phyloP scores from a whole-genome alignment of 176 grass and related monocot genomes.

The Melocanna baccifera region DNA sequence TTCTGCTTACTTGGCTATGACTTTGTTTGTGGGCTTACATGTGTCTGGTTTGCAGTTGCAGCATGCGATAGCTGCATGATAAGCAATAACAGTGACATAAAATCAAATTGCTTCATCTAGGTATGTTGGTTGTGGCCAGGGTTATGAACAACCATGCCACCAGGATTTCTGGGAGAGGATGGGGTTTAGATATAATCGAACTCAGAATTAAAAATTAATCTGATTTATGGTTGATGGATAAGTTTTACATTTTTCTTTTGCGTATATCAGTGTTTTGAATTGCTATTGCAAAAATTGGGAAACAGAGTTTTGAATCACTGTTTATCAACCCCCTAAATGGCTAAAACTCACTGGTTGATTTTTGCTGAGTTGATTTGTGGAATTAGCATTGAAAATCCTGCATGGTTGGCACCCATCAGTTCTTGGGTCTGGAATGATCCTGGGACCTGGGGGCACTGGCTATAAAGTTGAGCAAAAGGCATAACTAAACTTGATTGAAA shows the following conservation, averaged over 20 bases:
- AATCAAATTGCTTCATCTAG: constrained; percentile 11
- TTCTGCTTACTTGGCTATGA: constrained; percentile 1
- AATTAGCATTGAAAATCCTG: background rate
- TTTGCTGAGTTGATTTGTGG: background rate
- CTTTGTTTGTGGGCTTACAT: background rate
- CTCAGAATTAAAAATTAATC: background rate
- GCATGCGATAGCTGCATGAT: background rate
- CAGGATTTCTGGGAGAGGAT: background rate
- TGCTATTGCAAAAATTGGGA: background rate
- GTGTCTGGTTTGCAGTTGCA: background rate
- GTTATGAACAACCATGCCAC: constrained; percentile 12
- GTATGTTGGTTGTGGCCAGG: background rate
- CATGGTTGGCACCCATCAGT: background rate
- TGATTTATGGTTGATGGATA: constrained; percentile 2
- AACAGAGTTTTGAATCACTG: background rate
- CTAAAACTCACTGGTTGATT: background rate
- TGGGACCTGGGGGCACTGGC: background rate
- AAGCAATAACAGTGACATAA: constrained; percentile 1
- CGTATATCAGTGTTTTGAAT: background rate
- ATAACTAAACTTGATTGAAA: background rate
- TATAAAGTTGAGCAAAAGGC: constrained; percentile 15
- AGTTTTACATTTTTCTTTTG: background rate
- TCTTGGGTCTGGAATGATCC: background rate
- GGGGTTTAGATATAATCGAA: background rate
- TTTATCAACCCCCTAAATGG: background rate